phyloP scores from a whole-genome alignment of 140 eudicot species.

The Anethum foeniculum region DNA sequence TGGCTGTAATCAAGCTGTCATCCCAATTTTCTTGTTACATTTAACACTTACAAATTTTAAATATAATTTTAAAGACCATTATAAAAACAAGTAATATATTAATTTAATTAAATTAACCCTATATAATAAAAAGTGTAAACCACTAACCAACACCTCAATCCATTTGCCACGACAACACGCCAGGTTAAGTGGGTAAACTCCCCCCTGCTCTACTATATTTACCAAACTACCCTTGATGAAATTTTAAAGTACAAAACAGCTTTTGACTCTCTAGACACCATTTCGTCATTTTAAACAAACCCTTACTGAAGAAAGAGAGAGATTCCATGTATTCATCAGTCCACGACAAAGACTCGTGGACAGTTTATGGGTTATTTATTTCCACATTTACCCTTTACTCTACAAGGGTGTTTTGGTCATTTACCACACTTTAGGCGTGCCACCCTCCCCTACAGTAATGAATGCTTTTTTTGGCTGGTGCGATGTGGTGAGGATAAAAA shows the following conservation, averaged over 20 bases:
- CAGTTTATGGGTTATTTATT: conserved; percentile 17
- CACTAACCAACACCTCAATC: conserved; percentile 44
- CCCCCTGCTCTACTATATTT: background rate
- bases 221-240: conserved; percentile 30
- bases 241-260: background rate
- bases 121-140: conserved; percentile 37
- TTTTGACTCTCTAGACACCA: conserved; percentile 9
- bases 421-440: conserved; percentile 5
- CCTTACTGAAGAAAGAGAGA: conserved; percentile 17
- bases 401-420: conserved; percentile 24
- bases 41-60: background rate
- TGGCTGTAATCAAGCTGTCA: conserved; percentile 9
- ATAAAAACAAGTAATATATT: no score
- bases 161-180: conserved; percentile 62
- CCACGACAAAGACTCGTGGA: conserved; percentile 35
- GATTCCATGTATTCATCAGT: conserved; percentile 9
- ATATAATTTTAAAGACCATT: background rate
- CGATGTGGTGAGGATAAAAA: conserved; percentile 16
- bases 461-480: conserved; percentile 15
- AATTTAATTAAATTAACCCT: no score
- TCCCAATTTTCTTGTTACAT: background rate
- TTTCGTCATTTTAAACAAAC: conserved; percentile 5
- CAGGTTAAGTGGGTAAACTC: conserved; percentile 24
- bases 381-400: conserved; percentile 23
- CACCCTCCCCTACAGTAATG: conserved; percentile 20